Conservation (phyloP, 352 stramenopile genomes). For the Globisporangium spinosum region DNA sequence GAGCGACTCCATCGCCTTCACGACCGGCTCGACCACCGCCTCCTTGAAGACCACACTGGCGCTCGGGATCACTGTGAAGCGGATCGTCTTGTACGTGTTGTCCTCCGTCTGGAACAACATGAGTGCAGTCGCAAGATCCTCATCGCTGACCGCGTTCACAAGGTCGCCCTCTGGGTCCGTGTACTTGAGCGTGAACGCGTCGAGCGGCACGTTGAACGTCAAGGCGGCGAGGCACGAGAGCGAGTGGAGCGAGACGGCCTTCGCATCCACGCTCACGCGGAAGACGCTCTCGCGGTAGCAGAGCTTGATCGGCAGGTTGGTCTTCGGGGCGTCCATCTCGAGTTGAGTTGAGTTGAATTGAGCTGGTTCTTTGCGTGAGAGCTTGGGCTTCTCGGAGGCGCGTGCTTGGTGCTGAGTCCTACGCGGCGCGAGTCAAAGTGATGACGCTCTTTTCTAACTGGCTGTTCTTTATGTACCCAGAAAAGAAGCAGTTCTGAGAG, state of each 20-base stretch:
- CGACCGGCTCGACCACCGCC: constrained; percentile 64
- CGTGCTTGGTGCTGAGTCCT: not conserved
- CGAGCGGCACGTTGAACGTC: constrained; percentile 47
- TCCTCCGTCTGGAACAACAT: constrained; percentile 37
- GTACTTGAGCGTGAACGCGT: constrained; percentile 73
- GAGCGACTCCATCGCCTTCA: constrained; percentile 76
- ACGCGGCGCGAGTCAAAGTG: not conserved
- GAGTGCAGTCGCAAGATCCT: constrained; percentile 63
- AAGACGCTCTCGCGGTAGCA: constrained; percentile 74
- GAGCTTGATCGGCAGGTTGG: constrained; percentile 64
- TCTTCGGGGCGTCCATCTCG: not conserved
- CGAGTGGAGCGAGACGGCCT: constrained; percentile 36
- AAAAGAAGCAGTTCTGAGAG: constrained; percentile 6
- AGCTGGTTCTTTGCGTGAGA: not conserved
- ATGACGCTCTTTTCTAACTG: not conserved
- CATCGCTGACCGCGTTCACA: constrained; percentile 57
- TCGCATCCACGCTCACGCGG: constrained; percentile 60
- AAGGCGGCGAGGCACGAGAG: constrained; percentile 47
- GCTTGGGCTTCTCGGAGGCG: not conserved
- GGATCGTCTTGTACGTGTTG: constrained; percentile 43
- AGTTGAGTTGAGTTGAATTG: not conserved
- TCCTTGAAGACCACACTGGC: constrained; percentile 68
- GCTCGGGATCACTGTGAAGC: constrained; percentile 58
- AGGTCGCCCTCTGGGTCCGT: constrained; percentile 67
- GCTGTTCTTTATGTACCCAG: not conserved